Evolutionary conservation across 208 protist species (phyloP).

Genomic region (Leishmania amazonensis): DNA sequence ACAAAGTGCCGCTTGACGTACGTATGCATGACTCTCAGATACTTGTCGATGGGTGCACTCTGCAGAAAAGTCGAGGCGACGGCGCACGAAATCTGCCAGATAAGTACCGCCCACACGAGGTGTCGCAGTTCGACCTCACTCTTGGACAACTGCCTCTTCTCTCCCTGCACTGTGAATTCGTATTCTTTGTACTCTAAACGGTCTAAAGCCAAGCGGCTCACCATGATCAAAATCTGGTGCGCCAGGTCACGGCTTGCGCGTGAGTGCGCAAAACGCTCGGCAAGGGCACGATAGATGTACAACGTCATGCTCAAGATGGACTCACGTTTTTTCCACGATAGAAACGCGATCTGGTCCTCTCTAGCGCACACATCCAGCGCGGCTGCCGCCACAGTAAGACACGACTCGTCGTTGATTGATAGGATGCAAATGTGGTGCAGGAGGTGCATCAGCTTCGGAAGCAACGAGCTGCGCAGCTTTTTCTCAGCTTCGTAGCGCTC

Average conservation of each 20-base stretch:
- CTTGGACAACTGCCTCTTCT: no score
- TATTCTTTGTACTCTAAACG: background rate
- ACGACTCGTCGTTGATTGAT: background rate
- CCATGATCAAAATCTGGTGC: conserved; percentile 34
- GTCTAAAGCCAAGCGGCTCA: conserved; percentile 12
- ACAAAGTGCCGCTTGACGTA: conserved; percentile 30
- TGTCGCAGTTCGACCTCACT: background rate
- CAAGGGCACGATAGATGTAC: conserved; percentile 29
- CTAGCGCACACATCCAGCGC: conserved; percentile 4
- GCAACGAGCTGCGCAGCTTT: background rate
- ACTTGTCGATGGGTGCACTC: conserved; percentile 35
- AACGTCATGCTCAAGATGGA: background rate
- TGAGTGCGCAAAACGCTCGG: conserved; percentile 23
- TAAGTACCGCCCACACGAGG: background rate
- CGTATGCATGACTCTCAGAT: conserved; percentile 34
- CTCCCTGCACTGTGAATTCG: background rate
- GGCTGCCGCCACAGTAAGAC: background rate
- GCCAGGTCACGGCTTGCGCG: conserved; percentile 24
- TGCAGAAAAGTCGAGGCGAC: conserved; percentile 24
- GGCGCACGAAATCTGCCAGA: conserved; percentile 37
- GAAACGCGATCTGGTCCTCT: conserved; percentile 5
- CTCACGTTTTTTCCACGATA: background rate
- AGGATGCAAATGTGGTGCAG: conserved; percentile 9
- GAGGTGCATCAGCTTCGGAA: background rate
- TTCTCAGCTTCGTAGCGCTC: conserved; percentile 5